Evolutionary conservation across 805 yeast genomes (phyloP).

Genomic region (Candida succiphila): DNA sequence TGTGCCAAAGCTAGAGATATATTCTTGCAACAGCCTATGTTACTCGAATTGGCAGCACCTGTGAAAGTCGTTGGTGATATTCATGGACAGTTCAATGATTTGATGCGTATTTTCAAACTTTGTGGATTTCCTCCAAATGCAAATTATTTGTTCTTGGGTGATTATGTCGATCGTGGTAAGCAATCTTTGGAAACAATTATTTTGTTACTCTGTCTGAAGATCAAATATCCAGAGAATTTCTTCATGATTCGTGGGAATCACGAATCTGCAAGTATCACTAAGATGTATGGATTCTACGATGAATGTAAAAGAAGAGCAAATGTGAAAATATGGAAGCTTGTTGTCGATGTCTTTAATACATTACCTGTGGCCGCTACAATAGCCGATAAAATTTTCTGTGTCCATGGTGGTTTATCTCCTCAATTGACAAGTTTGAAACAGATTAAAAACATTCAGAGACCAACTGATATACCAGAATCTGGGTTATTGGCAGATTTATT

Average conservation of each 20-base stretch:
- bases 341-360: constrained; percentile 48
- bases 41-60: constrained; percentile 61
- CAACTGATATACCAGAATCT: constrained; percentile 76
- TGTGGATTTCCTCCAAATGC: constrained; percentile 53
- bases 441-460: constrained; percentile 62
- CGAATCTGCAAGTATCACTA: constrained; percentile 48
- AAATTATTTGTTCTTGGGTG: constrained; percentile 47
- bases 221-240: constrained; percentile 51
- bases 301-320: constrained; percentile 47
- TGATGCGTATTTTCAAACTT: constrained; percentile 42
- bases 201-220: constrained; percentile 40
- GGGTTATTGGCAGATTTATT: constrained; percentile 70
- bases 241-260: constrained; percentile 53
- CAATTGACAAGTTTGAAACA: constrained; percentile 54
- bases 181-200: constrained; percentile 47
- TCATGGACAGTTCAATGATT: constrained; percentile 56
- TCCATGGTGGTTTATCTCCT: constrained; percentile 72
- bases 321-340: constrained; percentile 37
- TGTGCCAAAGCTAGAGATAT: constrained; percentile 50
- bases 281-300: constrained; percentile 51
- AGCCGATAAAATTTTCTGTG: constrained; percentile 47
- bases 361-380: constrained; percentile 55
- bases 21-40: constrained; percentile 54
- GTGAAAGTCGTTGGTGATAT: constrained; percentile 81
- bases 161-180: constrained; percentile 51